Evolutionary conservation across 148 eudicot species (phyloP), one percentile per base, ranked within the genome.

Genomic region (Agrostemma githago): DNA sequence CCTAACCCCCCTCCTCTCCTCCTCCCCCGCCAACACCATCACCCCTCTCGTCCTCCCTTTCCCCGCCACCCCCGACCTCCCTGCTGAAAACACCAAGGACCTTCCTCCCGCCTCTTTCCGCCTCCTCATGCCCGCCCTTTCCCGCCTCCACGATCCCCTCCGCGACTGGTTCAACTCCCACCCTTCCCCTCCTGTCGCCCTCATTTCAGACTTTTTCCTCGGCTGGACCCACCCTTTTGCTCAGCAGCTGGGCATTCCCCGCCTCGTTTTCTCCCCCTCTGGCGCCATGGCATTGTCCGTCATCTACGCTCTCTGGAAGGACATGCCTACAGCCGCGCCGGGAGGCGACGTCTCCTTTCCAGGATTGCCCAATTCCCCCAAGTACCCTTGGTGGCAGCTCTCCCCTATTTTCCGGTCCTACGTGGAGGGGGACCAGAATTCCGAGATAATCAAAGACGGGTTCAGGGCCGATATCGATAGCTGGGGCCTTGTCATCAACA

Each of bases 201-300:
- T 84, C 17, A 69, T 84, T 53, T 82, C 84, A 7, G 87, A 84
- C 66, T 6, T 84, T 37, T 84, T 84, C 12, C 51, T 72, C 5
- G 84, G 84, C 2, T 84, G 84, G 87, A 84, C 83, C 60, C 82
- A 79, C 7, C 59, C 75, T 58, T 73, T 84, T 48, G 83, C 84
- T 0, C 0, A 5, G 3, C 63, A 71, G 1, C 8, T 78, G 20
- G 79, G 74, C 72, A 40, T 84, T 70, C 70, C 73, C 51, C 66
- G 79, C 42, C 20, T 84, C 56, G 84, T 82, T 64, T 84, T 84
- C 9, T 79, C 76, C 6, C 83, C 87, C 3, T 81, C 83, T 5
- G 87, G 87, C 1, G 81, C 72, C 8, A 64, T 84, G 68, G 82
- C 71, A 5, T 70, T 72, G 20, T 76, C 87, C 19, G 78, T 81